phyloP scores from a whole-genome alignment of 2,329 filamentous ascomycete species.

The Penicillium janthinellum region DNA sequence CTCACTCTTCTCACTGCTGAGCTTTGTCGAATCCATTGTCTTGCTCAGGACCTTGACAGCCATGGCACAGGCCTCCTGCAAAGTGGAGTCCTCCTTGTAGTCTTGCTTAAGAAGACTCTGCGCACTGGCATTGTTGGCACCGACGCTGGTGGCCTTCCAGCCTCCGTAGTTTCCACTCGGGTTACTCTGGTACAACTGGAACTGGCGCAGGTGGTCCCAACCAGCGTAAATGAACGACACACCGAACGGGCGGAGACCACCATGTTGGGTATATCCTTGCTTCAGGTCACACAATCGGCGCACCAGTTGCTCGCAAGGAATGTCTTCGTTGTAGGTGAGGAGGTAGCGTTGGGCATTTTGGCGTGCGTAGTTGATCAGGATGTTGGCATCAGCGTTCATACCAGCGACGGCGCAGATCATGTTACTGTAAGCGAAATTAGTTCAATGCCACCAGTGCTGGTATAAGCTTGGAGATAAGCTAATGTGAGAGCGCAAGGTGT shows the following conservation, averaged over 20 bases:
- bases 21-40: constrained; percentile 99
- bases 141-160: constrained; percentile 98
- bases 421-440: constrained; percentile 64
- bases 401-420: constrained; percentile 99
- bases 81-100: constrained; percentile 96
- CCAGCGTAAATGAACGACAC: constrained; percentile 99
- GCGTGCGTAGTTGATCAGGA: constrained; percentile 99
- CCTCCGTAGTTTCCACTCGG: constrained; percentile 98
- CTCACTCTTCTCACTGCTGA: constrained; percentile 98
- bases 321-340: constrained; percentile 99
- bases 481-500: not conserved
- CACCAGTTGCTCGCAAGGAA: constrained; percentile 97
- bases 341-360: constrained; percentile 97
- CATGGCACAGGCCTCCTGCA: constrained; percentile 95
- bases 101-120: constrained; percentile 98
- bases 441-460: not conserved
- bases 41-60: constrained; percentile 99
- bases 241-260: constrained; percentile 95
- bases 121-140: constrained; percentile 96
- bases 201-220: constrained; percentile 92
- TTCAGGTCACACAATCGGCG: constrained; percentile 96
- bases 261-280: constrained; percentile 98
- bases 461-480: not conserved
- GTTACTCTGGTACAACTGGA: constrained; percentile 99
- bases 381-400: constrained; percentile 99